Percentiles rank a stretch among this genome's conserved stretches.
phyloP scores from a whole-genome alignment of 805 yeast species.

The Ogataea siamensis region DNA sequence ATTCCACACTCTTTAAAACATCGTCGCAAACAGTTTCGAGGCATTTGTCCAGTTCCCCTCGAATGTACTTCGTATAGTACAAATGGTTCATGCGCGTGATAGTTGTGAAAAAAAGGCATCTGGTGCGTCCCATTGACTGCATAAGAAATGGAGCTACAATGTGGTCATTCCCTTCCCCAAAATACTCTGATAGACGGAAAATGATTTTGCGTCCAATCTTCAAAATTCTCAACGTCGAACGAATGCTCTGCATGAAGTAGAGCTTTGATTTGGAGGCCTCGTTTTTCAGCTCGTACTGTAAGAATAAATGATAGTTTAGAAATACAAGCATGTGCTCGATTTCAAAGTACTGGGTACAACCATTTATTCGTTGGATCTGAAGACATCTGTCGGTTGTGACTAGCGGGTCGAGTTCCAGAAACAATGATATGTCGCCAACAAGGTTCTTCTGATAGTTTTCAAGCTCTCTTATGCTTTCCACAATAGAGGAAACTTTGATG shows the following conservation, averaged over 20 bases:
- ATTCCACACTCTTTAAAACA: background rate
- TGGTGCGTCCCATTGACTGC: slow-evolving; percentile 10
- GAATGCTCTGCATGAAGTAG: slow-evolving; percentile 31
- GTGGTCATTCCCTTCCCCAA: slow-evolving; percentile 42
- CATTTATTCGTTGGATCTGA: slow-evolving; percentile 23
- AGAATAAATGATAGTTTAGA: slow-evolving; percentile 37
- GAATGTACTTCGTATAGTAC: slow-evolving; percentile 10
- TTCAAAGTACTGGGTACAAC: slow-evolving; percentile 20
- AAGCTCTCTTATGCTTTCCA: slow-evolving; percentile 32
- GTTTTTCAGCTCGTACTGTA: slow-evolving; percentile 38
- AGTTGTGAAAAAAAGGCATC: slow-evolving; percentile 9
- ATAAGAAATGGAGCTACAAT: slow-evolving; percentile 39
- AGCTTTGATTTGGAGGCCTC: slow-evolving; percentile 34
- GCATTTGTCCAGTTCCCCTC: slow-evolving; percentile 13
- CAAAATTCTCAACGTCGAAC: slow-evolving; percentile 34
- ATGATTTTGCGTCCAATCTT: slow-evolving; percentile 32
- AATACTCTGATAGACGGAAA: slow-evolving; percentile 34
- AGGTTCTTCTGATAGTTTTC: slow-evolving; percentile 31
- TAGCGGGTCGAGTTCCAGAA: slow-evolving; percentile 20
- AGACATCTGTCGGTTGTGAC: slow-evolving; percentile 8
- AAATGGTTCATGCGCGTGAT: slow-evolving; percentile 17
- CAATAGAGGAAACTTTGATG: slow-evolving; percentile 36
- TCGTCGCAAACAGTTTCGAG: slow-evolving; percentile 1
- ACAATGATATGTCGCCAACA: slow-evolving; percentile 7
- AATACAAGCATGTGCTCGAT: slow-evolving; percentile 24